Percentiles rank a stretch among this genome's conserved stretches.
phyloP scores from a whole-genome alignment of 2,329 filamentous ascomycete species.

The Erysiphe pisi region DNA sequence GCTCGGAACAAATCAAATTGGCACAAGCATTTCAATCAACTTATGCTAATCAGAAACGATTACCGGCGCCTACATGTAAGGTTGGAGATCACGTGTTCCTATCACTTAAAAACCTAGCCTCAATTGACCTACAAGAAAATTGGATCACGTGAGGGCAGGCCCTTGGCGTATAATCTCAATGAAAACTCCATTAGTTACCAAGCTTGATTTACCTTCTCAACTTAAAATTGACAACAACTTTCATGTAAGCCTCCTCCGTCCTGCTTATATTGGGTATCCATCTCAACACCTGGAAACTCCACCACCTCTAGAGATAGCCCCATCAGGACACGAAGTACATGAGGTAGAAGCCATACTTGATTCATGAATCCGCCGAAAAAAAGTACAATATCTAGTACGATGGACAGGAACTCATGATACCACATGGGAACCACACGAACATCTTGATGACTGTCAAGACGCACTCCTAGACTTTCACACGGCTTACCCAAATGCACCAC shows the following conservation, averaged over 20 bases:
- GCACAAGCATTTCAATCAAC: conserved; percentile 13
- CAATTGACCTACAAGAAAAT: not conserved
- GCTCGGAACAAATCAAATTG: not conserved
- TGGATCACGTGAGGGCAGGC: not conserved
- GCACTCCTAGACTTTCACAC: not conserved
- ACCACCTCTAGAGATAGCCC: not conserved
- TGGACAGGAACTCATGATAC: conserved; percentile 13
- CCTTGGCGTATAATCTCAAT: not conserved
- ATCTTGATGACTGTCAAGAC: not conserved
- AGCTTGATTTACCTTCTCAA: conserved; percentile 13
- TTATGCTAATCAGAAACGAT: not conserved
- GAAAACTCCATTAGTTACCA: conserved; percentile 14
- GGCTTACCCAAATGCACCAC: not conserved
- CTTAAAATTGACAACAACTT: conserved; percentile 13
- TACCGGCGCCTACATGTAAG: conserved; percentile 5
- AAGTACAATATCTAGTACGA: conserved; percentile 24
- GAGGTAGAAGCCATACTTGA: conserved; percentile 23
- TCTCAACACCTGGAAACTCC: not conserved
- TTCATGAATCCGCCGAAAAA: not conserved
- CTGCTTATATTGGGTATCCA: not conserved
- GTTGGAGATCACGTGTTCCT: not conserved
- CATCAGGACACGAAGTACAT: not conserved
- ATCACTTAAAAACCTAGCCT: conserved; percentile 16
- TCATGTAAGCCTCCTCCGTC: conserved; percentile 7
- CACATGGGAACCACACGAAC: not conserved